phyloP scores from a whole-genome alignment of 2,329 filamentous ascomycete genomes.

The Arthrobotrys megalospora region DNA sequence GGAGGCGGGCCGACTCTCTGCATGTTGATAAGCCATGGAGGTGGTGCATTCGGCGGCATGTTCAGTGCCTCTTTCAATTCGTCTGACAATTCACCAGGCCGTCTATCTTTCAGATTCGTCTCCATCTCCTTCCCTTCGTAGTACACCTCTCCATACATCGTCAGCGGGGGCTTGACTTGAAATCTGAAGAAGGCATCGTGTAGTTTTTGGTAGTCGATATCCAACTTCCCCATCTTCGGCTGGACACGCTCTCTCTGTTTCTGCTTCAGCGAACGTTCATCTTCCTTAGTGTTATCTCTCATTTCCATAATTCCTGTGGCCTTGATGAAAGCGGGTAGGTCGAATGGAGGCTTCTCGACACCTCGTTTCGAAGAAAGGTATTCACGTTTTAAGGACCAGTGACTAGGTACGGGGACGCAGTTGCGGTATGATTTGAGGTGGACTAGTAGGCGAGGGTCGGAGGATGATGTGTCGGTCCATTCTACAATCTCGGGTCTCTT shows the following conservation, averaged over 20 bases:
- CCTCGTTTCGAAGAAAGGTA: conserved; percentile 97
- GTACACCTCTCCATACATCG: conserved; percentile 97
- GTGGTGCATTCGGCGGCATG: conserved; percentile 91
- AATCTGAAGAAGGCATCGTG: conserved; percentile 99
- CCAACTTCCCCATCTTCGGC: conserved; percentile 95
- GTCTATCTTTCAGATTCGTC: conserved; percentile 90
- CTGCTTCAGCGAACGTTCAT: conserved; percentile 90
- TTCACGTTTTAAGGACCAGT: conserved; percentile 97
- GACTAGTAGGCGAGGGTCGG: conserved; percentile 88
- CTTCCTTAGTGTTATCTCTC: conserved; percentile 97
- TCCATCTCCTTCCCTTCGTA: conserved; percentile 99
- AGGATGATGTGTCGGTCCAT: conserved; percentile 94
- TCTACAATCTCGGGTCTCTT: conserved; percentile 94
- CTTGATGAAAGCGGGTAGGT: conserved; percentile 94
- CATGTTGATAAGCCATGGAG: conserved; percentile 97
- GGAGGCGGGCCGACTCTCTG: conserved; percentile 94
- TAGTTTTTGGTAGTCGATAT: conserved; percentile 98
- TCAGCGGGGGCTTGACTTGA: conserved; percentile 94
- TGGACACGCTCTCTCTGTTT: conserved; percentile 95
- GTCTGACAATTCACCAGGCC: conserved; percentile 90
- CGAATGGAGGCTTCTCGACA: conserved; percentile 94
- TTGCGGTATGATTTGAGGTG: conserved; percentile 97
- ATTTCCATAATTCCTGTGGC: conserved; percentile 98
- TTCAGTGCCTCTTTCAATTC: conserved; percentile 91
- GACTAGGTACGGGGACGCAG: conserved; percentile 90